Conservation (phyloP, 2,329 filamentous ascomycete genomes). For the Lecanoromycetidae sp. region DNA sequence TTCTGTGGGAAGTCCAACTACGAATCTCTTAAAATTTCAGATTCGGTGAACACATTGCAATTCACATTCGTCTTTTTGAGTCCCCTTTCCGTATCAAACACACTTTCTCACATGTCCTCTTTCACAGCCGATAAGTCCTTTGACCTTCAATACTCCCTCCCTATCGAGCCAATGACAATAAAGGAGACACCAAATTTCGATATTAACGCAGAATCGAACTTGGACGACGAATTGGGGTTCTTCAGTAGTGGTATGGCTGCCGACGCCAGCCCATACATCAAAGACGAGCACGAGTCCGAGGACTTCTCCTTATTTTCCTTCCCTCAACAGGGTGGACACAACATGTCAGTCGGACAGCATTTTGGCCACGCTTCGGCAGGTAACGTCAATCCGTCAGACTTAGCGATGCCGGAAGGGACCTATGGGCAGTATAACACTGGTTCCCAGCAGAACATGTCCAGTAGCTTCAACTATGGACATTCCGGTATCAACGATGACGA, state of each 20-base stretch:
- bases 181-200: slow-evolving; percentile 17
- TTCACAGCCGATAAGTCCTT: slow-evolving; percentile 31
- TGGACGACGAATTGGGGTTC: slow-evolving; percentile 33
- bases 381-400: slow-evolving; percentile 72
- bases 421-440: slow-evolving; percentile 46
- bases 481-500: slow-evolving; percentile 81
- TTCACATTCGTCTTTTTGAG: too few species aligned
- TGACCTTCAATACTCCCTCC: slow-evolving; percentile 29
- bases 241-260: slow-evolving; percentile 39
- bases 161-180: slow-evolving; percentile 21
- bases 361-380: slow-evolving; percentile 40
- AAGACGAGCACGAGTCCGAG: slow-evolving; percentile 55
- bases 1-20: too few species aligned
- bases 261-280: slow-evolving; percentile 50
- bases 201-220: slow-evolving; percentile 18
- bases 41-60: too few species aligned
- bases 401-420: slow-evolving; percentile 51
- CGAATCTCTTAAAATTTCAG: background rate
- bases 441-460: slow-evolving; percentile 49
- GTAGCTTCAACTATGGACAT: slow-evolving; percentile 64
- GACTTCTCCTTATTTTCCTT: slow-evolving; percentile 45
- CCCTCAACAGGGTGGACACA: slow-evolving; percentile 38
- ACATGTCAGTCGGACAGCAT: slow-evolving; percentile 37
- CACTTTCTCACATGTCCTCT: slow-evolving; percentile 7
- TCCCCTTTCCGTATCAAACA: too few species aligned